Evolutionary conservation across 768 basidiomycete species (phyloP).

Genomic region (Trametes punicea): DNA sequence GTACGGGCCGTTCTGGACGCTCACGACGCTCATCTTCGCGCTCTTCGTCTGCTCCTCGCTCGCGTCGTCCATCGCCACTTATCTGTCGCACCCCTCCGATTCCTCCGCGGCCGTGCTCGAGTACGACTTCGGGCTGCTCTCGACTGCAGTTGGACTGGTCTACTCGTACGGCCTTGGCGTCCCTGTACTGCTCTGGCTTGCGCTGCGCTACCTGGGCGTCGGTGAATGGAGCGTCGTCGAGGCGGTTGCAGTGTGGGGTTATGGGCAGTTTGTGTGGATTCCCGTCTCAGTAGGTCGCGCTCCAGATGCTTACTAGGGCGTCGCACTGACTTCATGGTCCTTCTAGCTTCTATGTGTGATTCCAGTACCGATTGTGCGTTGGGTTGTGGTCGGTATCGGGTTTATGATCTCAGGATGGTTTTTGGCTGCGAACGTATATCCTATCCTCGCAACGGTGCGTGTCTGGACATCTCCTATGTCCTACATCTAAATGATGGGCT

Average conservation of each 20-base stretch:
- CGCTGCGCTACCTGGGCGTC: slow-evolving; percentile 80
- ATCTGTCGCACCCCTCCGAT: slow-evolving; percentile 59
- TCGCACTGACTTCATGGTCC: not conserved
- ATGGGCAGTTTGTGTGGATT: slow-evolving; percentile 84
- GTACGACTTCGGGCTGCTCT: slow-evolving; percentile 85
- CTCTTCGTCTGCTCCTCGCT: slow-evolving; percentile 94
- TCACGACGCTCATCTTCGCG: slow-evolving; percentile 90
- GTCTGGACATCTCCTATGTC: not conserved
- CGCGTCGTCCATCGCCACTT: slow-evolving; percentile 82
- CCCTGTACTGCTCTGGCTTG: slow-evolving; percentile 81
- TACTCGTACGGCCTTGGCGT: slow-evolving; percentile 85
- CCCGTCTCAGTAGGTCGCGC: slow-evolving; percentile 65
- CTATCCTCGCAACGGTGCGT: slow-evolving; percentile 79
- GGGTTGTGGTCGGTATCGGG: slow-evolving; percentile 71
- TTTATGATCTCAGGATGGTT: slow-evolving; percentile 86
- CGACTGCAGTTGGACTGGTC: slow-evolving; percentile 77
- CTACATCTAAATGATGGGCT: not conserved
- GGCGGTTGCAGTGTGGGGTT: slow-evolving; percentile 77
- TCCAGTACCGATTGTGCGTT: slow-evolving; percentile 77
- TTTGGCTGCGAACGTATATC: slow-evolving; percentile 81
- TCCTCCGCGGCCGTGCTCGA: slow-evolving; percentile 44
- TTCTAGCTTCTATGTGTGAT: slow-evolving; percentile 78
- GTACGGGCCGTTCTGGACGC: slow-evolving; percentile 96
- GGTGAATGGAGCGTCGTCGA: slow-evolving; percentile 90
- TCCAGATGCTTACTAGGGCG: not conserved